phyloP scores from a whole-genome alignment of 2,329 filamentous ascomycete species.

The Penicillium sp. region DNA sequence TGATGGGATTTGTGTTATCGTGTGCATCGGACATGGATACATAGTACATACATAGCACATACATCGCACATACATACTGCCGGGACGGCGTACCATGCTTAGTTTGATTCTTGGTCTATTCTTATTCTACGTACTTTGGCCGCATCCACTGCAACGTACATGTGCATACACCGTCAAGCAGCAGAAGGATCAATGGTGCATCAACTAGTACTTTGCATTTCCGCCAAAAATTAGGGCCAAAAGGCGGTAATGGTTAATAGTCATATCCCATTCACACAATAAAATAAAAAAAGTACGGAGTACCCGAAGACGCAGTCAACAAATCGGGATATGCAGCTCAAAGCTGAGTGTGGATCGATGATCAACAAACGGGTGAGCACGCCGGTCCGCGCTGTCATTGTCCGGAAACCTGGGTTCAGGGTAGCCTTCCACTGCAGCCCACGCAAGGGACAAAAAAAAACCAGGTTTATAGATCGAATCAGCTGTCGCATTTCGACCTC shows the following conservation, averaged over 20 bases:
- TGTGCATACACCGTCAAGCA: neutral
- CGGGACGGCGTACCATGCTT: neutral
- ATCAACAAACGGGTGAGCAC: conserved; percentile 23
- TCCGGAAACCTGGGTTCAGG: conserved; percentile 2
- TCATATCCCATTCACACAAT: neutral
- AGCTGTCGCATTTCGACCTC: conserved; percentile 13
- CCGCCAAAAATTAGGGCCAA: neutral
- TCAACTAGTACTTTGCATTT: neutral
- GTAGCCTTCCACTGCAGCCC: conserved; percentile 10
- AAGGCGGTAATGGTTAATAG: conserved; percentile 1
- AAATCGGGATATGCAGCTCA: conserved; percentile 2
- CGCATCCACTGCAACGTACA: neutral
- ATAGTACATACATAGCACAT: neutral
- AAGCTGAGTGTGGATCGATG: conserved; percentile 15
- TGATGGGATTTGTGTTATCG: neutral
- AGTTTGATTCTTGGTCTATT: neutral
- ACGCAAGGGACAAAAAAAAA: conserved; percentile 18
- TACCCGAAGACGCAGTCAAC: neutral
- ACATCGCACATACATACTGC: neutral
- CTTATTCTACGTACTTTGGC: neutral
- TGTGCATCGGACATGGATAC: neutral
- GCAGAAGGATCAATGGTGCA: conserved; percentile 6
- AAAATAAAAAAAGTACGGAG: neutral
- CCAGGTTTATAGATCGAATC: conserved; percentile 14
- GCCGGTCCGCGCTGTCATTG: conserved; percentile 21